Evolutionary conservation across 2,329 filamentous ascomycete genomes (phyloP), one percentile per base, ranked within the genome.

Genomic region (Aspergillus glaucus): DNA sequence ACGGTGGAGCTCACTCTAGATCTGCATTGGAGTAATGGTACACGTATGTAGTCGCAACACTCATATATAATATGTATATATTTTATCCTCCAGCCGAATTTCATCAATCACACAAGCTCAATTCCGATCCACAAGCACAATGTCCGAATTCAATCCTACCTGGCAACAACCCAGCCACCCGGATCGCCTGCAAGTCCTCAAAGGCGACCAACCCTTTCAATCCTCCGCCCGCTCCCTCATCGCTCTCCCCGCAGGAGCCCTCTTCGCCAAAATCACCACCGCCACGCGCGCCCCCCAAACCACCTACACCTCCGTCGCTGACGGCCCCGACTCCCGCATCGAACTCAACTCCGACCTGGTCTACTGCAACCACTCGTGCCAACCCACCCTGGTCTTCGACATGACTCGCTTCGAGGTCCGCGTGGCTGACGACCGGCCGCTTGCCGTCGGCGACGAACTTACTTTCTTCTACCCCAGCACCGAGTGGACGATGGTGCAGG

Each of bases 331-430:
- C 48, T 66, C 70, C 1, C 78, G 81, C 62, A 77, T 81, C 55
- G 78, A 81, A 55, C 70, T 80, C 4, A 79, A 80, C 62, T 75
- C 71, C 50, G 79, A 79, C 54, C 66, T 81, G 10, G 72, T 80
- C 21, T 81, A 73, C 63, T 73, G 77, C 66, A 81, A 81, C 64
- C 79, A 81, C 63, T 76, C 73, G 2, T 81, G 77, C 61, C 62
- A 60, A 8, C 79, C 79, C 1, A 72, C 71, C 3, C 53, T 81
- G 14, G 70, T 78, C 45, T 79, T 81, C 55, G 77, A 81, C 56
- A 78, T 79, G 63, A 49, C 55, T n/a, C 62, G 62, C 45, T 65
- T 69, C 62, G 68, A 72, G 47, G 62, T 69, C 36, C 65, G 69
- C 9, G 68, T 70, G 2, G 64, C 64, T 6, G 62, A 68, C 39